Evolutionary conservation across 2,329 filamentous ascomycete genomes (phyloP), one percentile per base, ranked within the genome.

Genomic region (Macrophomina tecta): DNA sequence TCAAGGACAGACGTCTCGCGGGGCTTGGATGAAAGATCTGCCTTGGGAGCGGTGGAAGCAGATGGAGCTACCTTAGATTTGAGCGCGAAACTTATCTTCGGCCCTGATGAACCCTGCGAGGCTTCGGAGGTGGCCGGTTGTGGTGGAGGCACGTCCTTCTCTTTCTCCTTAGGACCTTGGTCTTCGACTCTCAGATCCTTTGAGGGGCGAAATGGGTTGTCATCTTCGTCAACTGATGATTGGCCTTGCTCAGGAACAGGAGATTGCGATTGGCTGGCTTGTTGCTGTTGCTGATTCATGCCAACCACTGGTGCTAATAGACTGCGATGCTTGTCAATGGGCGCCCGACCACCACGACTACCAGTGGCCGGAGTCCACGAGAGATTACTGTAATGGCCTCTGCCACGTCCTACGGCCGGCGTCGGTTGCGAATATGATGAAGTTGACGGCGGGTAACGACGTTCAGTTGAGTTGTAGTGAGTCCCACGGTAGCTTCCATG

Each of bases 51-150:
- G 55, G 81, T 80, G 67, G 83, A 82, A 69, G 85, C 82, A 32
- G 82, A 80, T 23, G 89, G 83, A 3, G 85, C 83, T 11, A 84
- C 85, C 49, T 90, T 86, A 9, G 89, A 86, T 76, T 97, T 97
- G 78, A 98, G 93, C 1, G 93, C 93, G 77, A 98, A 98, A 76
- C 93, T 96, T 74, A 97, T 96, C 79, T 94, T 95, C 52, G 88
- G 88, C 2, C 82, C 81, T 67, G 83, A 81, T 74, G 83, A 77
- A 68, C 79, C 74, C 68, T 85, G 82, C n/a, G 86, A 82, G 5
- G 86, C 84, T 1, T 83, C 82, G 23, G 85, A 82, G 2, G 85
- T 79, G 46, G 86, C 82, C 67, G 86, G 85, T 66, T 79, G 82
- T 11, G 87, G 83, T 23, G 85, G 85, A 36, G 84, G 84, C 79